Evolutionary conservation across 2,329 filamentous ascomycete genomes (phyloP), one percentile per base, ranked within the genome.

Genomic region (Neonectria faginata): DNA sequence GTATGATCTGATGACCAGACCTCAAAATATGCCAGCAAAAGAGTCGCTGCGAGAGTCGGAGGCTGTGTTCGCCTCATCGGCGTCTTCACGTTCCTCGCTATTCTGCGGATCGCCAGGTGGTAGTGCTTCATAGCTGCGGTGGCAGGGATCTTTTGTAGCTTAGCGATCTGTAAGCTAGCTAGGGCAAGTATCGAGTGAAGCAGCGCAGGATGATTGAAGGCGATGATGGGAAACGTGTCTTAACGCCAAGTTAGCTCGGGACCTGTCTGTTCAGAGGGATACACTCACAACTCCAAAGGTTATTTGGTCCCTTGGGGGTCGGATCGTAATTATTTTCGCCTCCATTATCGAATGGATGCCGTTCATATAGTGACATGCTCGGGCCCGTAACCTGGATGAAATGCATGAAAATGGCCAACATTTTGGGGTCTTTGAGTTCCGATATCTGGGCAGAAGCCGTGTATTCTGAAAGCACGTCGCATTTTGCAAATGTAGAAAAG

Each of bases 1-100:
- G 91, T 89, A 73, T 98, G 95, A 70, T 99, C 95, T 22, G 94
- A 95, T 39, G 91, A 92, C 90, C 95, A 96, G 18, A 97, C 92
- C 77, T 98, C 96, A 74, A 97, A 98, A 77, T 94, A 98, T 0
- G 90, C 93, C 8, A 99, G 85, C 8, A 98, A 82, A 39, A 97
- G 83, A 0, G 93, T 94, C 2, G 94, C 94, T 8, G 94, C 95
- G n/a, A 98, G 82, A 0, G 94, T 97, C 1, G 92, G 89, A 9
- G 93, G 87, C 60, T 93, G 89, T 9, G 90, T 89, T 57, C 94
- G 88, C 71, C 89, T 89, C 50, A 84, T 85, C 0, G 89, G 83
- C 27, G 92, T 86, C 51, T 88, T 88, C 29, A 98, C 91, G 52
- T 91, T 92, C 70, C 88, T 89, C 7, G 92, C 91, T 16, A 97